phyloP scores from a whole-genome alignment of 768 basidiomycete genomes.

The Lanmaoa pseudosensibilis region DNA sequence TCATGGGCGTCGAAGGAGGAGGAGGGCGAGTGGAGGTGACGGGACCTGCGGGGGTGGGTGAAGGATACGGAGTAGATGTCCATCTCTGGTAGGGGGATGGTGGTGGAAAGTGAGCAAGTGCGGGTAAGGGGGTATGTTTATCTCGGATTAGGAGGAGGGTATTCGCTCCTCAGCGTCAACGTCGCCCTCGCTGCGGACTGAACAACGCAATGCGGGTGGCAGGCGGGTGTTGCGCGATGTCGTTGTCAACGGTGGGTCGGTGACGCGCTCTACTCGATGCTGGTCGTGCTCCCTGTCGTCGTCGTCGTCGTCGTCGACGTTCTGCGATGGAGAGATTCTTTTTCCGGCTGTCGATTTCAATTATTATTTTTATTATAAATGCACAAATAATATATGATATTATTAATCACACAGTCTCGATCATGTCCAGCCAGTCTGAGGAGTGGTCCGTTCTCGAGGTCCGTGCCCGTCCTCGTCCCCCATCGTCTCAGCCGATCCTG shows the following conservation, averaged over 20 bases:
- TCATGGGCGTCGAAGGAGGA: conserved; percentile 65
- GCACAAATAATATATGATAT: conserved; percentile 2
- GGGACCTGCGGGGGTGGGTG: conserved; percentile 83
- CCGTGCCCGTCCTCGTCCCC: conserved; percentile 4
- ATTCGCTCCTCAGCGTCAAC: conserved; percentile 25
- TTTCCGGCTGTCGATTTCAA: conserved; percentile 14
- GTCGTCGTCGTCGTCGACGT: conserved; percentile 27
- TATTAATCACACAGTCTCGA: conserved; percentile 7
- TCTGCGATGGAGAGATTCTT: conserved; percentile 15
- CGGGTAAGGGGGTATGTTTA: conserved; percentile 20
- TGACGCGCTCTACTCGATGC: conserved; percentile 21
- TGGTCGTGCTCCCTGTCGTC: conserved; percentile 18
- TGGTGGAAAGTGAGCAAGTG: conserved; percentile 1
- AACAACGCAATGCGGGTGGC: neutral
- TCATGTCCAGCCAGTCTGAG: conserved; percentile 2
- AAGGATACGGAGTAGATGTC: conserved; percentile 96
- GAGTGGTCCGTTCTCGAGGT: conserved; percentile 31
- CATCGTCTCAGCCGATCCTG: conserved; percentile 6
- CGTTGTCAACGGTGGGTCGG: conserved; percentile 6
- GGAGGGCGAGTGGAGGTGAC: conserved; percentile 56
- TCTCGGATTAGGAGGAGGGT: conserved; percentile 29
- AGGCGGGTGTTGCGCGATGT: neutral
- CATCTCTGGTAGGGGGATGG: conserved; percentile 44
- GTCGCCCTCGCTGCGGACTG: conserved; percentile 4
- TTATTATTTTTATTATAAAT: conserved; percentile 6